These are phyloP conservation scores for Hyphopichia homilentoma DNA, from an alignment of 805 yeast genomes.

Conservation along the genomic window DNA sequence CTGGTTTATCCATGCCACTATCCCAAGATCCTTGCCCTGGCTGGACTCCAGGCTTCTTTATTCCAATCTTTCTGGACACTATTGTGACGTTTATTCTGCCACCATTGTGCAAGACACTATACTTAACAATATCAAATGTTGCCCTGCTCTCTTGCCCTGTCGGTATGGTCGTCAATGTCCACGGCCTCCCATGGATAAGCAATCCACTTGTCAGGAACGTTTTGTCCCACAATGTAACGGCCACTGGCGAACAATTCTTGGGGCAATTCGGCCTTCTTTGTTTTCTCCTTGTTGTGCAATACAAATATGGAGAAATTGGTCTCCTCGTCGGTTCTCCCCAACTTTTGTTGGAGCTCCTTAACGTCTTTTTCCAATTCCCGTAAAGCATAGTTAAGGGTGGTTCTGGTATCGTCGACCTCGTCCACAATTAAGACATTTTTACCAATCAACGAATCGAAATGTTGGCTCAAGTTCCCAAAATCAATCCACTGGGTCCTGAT, in stretches of 20 bases:
- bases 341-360: slow-evolving; percentile 51
- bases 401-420: slow-evolving; percentile 91
- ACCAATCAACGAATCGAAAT: slow-evolving; percentile 74
- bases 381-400: slow-evolving; percentile 82
- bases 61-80: too few species aligned
- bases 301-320: slow-evolving; percentile 77
- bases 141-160: slow-evolving; percentile 62
- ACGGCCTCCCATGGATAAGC: slow-evolving; percentile 89
- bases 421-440: slow-evolving; percentile 80
- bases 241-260: slow-evolving; percentile 57
- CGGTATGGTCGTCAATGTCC: slow-evolving; percentile 77
- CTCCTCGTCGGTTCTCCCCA: slow-evolving; percentile 54
- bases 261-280: slow-evolving; percentile 73
- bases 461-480: slow-evolving; percentile 65
- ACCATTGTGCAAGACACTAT: too few species aligned
- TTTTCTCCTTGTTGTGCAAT: slow-evolving; percentile 78
- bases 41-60: too few species aligned
- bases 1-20: too few species aligned
- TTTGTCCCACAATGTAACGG: slow-evolving; percentile 68
- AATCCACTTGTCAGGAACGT: slow-evolving; percentile 77
- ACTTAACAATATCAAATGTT: too few species aligned
- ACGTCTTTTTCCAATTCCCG: slow-evolving; percentile 68
- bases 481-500: slow-evolving; percentile 89
- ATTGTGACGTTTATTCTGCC: too few species aligned
- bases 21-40: too few species aligned